These are phyloP conservation scores for Suhomyces terraborum DNA, from an alignment of 1,139 yeast genomes.

Conservation along the genomic window DNA sequence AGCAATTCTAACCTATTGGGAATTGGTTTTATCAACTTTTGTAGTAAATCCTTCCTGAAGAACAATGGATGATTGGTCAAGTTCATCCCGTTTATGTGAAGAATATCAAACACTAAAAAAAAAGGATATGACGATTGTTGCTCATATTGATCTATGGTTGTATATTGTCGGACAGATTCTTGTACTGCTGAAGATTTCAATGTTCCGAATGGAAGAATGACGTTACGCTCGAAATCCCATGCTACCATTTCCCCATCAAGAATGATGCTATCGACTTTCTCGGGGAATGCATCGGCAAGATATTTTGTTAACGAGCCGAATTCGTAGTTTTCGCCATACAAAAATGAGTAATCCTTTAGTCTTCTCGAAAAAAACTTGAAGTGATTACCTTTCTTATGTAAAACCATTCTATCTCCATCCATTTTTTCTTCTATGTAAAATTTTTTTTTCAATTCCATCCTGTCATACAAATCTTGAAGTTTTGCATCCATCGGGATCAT, in stretches of 20 bases:
- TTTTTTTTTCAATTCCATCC: constrained; percentile 27
- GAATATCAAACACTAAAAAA: constrained; percentile 69
- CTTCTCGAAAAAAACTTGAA: constrained; percentile 69
- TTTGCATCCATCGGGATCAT: constrained; percentile 25
- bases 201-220: constrained; percentile 76
- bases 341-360: constrained; percentile 69
- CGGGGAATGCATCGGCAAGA: constrained; percentile 46
- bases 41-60: constrained; percentile 57
- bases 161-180: constrained; percentile 47
- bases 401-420: constrained; percentile 87
- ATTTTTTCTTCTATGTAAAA: constrained; percentile 87
- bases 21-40: constrained; percentile 47
- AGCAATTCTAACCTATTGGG: constrained; percentile 60
- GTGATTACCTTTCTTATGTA: constrained; percentile 56
- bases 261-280: constrained; percentile 51
- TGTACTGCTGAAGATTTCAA: constrained; percentile 70
- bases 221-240: constrained; percentile 64
- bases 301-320: constrained; percentile 66
- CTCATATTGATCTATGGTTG: constrained; percentile 40
- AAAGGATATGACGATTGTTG: constrained; percentile 56
- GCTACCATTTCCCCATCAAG: constrained; percentile 96
- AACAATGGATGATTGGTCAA: constrained; percentile 56
- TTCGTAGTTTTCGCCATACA: constrained; percentile 67
- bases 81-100: constrained; percentile 66
- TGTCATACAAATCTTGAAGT: constrained; percentile 21